phyloP scores from a whole-genome alignment of 768 basidiomycete species.

The Boletus sensibilis region DNA sequence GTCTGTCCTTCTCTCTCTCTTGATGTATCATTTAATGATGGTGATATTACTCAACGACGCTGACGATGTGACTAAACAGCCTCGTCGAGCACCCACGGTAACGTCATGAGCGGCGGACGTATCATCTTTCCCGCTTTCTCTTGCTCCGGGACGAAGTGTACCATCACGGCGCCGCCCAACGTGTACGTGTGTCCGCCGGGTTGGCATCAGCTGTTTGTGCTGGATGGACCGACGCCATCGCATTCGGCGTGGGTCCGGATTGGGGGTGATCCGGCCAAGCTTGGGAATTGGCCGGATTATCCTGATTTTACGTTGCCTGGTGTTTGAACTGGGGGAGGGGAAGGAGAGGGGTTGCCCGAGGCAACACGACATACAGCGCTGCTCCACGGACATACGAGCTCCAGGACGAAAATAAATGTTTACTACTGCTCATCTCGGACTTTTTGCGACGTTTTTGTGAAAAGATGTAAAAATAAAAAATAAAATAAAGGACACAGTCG shows the following conservation, averaged over 20 bases:
- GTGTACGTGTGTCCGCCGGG: constrained; percentile 66
- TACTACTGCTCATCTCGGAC: too few relatives aligned
- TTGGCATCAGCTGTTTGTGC: constrained; percentile 73
- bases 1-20: too few relatives aligned
- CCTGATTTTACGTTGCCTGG: constrained; percentile 71
- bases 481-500: too few relatives aligned
- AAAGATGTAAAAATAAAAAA: too few relatives aligned
- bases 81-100: constrained; percentile 75
- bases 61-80: constrained; percentile 36
- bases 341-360: too few relatives aligned
- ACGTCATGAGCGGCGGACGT: constrained; percentile 65
- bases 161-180: constrained; percentile 76
- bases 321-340: constrained; percentile 30
- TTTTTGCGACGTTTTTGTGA: too few relatives aligned
- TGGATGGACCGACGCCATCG: constrained; percentile 79
- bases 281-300: constrained; percentile 74
- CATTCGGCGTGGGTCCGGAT: constrained; percentile 74
- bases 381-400: too few relatives aligned
- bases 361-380: too few relatives aligned
- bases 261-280: constrained; percentile 66
- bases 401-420: too few relatives aligned
- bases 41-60: too few relatives aligned
- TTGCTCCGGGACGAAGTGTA: constrained; percentile 67
- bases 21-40: too few relatives aligned
- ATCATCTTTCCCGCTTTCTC: constrained; percentile 73